A percentile compares a stretch with the other conserved stretches of the same genome.
These are phyloP conservation scores for Sporothrix brunneoviolacea DNA, from an alignment of 2,329 filamentous ascomycete species.

Conservation along the genomic window DNA sequence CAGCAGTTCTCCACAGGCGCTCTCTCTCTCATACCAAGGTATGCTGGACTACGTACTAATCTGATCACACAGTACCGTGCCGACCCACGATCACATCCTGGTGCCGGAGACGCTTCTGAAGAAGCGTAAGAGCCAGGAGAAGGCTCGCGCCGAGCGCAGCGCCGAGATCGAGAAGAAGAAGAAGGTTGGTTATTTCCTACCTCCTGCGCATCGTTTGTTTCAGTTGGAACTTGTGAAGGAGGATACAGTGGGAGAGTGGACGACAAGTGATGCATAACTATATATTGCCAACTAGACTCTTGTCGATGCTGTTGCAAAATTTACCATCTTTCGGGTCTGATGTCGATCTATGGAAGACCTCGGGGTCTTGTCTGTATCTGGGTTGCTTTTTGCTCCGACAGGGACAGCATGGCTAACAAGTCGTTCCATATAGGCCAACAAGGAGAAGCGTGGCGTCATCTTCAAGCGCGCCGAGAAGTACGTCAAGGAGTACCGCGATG, in stretches of 20 bases:
- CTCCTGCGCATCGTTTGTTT: no score
- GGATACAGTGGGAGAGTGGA: conserved; percentile 30
- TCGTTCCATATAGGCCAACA: conserved; percentile 65
- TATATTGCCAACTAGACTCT: conserved; percentile 79
- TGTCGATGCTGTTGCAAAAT: conserved; percentile 96
- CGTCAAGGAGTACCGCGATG: conserved; percentile 98
- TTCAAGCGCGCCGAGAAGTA: conserved; percentile 99
- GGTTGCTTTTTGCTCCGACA: no score
- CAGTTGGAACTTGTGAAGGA: no score
- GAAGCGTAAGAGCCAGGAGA: conserved; percentile 99
- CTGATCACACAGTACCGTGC: conserved; percentile 71
- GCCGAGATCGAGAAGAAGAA: conserved; percentile 80
- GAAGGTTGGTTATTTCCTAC: conserved; percentile 53
- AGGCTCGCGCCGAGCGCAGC: conserved; percentile 85
- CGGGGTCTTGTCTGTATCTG: no score
- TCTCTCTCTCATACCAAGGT: conserved; percentile 54
- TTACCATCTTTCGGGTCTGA: conserved; percentile 99
- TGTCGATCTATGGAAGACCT: conserved; percentile 19
- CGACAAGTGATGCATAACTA: conserved; percentile 76
- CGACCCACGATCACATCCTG: conserved; percentile 90
- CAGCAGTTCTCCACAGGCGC: conserved; percentile 92
- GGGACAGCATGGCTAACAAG: conserved; percentile 20
- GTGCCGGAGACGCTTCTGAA: conserved; percentile 99
- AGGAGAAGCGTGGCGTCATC: conserved; percentile 97
- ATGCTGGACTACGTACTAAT: conserved; percentile 74